Percentiles rank a stretch among this genome's conserved stretches.
These are phyloP conservation scores for Helotiales sp. DNA, from an alignment of 2,329 filamentous ascomycete species.

Conservation along the genomic window DNA sequence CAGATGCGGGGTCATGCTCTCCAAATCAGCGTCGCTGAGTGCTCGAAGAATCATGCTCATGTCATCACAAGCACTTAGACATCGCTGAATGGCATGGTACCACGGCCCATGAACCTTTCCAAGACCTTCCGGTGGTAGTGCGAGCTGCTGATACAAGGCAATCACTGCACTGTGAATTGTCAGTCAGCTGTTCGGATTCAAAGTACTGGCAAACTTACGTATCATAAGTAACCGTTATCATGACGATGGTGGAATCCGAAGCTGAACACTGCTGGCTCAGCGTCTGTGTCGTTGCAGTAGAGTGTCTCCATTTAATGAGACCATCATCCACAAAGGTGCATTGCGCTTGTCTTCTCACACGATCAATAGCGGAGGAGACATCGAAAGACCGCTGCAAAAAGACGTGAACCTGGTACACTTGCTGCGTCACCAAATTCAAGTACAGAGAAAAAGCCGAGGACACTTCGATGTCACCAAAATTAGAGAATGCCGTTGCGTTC, in stretches of 20 bases:
- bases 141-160: constrained; percentile 15
- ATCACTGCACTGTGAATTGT: constrained; percentile 14
- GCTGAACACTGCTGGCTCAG: constrained; percentile 2
- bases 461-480: constrained; percentile 19
- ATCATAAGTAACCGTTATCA: constrained; percentile 18
- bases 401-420: constrained; percentile 18
- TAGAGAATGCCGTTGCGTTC: constrained; percentile 16
- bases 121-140: constrained; percentile 16
- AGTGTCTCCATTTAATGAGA: constrained; percentile 14
- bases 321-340: constrained; percentile 15
- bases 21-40: constrained; percentile 15
- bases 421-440: constrained; percentile 18
- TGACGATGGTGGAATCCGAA: constrained; percentile 15
- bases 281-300: constrained; percentile 1
- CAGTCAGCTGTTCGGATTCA: neutral
- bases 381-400: constrained; percentile 21
- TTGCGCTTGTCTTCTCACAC: constrained; percentile 16
- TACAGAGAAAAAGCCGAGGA: constrained; percentile 21
- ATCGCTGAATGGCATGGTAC: constrained; percentile 21
- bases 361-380: constrained; percentile 13
- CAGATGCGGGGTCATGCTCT: constrained; percentile 18
- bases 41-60: constrained; percentile 16
- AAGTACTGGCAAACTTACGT: constrained; percentile 6
- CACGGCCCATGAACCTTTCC: constrained; percentile 20
- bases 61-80: constrained; percentile 18